Base-by-base conservation (phyloP, 2,329 filamentous ascomycete species). In the Simplicillium aogashimaense region DNA sequence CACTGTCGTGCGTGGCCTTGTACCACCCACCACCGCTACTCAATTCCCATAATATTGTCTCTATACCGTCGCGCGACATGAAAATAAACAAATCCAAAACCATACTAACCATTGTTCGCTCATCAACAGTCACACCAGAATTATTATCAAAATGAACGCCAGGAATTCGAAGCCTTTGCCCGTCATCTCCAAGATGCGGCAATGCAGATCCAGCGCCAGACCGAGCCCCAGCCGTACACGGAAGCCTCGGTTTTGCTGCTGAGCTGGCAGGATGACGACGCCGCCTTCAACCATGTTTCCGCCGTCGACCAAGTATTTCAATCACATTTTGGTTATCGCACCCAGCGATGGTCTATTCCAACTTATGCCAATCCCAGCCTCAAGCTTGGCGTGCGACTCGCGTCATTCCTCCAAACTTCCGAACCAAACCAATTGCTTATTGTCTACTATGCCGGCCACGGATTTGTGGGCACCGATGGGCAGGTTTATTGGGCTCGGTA, bases 401-500 rank as follows among this genome's bases (percentile, higher is more conserved):
- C 70, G 18, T 69, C 70, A 2, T 79, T 80, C 45, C 65, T 82
- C 35, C 74, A 80, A 47, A 65, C 72, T 37, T 70, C 74, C 20
- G 60, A 65, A 30, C 65, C 71, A 28, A 73, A 79, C 47, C 75
- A 81, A 50, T 65, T 82, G 16, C 58, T 81, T 45, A 76, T 82
- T 45, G 68, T 82, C 45, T 80, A 81, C 54, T 82, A 82, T 53
- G 72, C 73, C 46, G 78, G 78, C 25, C 65, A 78, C 51, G 74
- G 76, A 47, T 79, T 70, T 49, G 61, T 74, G 31, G 70, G 70
- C n/a, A 49, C 65, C 10, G 74, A 81, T 53, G 71, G 71, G 50
- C 74, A 81, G 55, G 61, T 81, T 18, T 81, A 78, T 55, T 82
- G 78, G 78, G 75, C 78, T 42, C 75, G 74, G 78, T 82, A 66